A percentile compares a stretch with the other conserved stretches of the same genome.
phyloP scores from a whole-genome alignment of 768 basidiomycete genomes.

The Cystobasidium onofrii region DNA sequence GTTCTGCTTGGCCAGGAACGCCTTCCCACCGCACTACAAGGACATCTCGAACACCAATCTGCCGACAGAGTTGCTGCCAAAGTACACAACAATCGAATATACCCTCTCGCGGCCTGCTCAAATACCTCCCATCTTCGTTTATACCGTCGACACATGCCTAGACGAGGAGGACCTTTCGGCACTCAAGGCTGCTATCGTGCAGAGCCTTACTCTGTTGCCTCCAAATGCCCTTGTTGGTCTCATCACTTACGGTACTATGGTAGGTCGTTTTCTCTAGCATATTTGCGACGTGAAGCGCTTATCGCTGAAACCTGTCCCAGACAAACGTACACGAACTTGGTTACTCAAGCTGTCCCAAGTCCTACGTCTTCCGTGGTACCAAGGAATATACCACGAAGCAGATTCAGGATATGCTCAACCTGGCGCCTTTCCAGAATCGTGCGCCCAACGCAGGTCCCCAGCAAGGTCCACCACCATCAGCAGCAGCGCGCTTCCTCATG shows the following conservation, averaged over 20 bases:
- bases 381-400: slow-evolving; percentile 95
- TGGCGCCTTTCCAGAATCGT: slow-evolving; percentile 62
- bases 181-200: slow-evolving; percentile 83
- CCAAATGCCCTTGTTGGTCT: slow-evolving; percentile 90
- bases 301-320: slow-evolving; percentile 49
- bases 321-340: slow-evolving; percentile 98
- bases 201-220: slow-evolving; percentile 84
- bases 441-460: slow-evolving; percentile 48
- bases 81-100: slow-evolving; percentile 99
- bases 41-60: slow-evolving; percentile 95
- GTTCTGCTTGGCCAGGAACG: slow-evolving; percentile 91
- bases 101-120: slow-evolving; percentile 85
- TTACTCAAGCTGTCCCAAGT: slow-evolving; percentile 90
- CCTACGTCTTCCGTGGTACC: slow-evolving; percentile 95
- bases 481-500: slow-evolving; percentile 82
- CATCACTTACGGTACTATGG: slow-evolving; percentile 97
- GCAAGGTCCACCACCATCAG: slow-evolving; percentile 68
- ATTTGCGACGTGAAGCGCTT: background rate
- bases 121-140: slow-evolving; percentile 91
- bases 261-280: slow-evolving; percentile 43
- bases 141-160: slow-evolving; percentile 93
- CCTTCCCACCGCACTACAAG: slow-evolving; percentile 97
- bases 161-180: slow-evolving; percentile 88
- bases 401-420: slow-evolving; percentile 94
- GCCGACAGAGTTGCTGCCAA: slow-evolving; percentile 88